Conservation (phyloP, 2,329 filamentous ascomycete species). For the Orbilia blumenaviensis region DNA sequence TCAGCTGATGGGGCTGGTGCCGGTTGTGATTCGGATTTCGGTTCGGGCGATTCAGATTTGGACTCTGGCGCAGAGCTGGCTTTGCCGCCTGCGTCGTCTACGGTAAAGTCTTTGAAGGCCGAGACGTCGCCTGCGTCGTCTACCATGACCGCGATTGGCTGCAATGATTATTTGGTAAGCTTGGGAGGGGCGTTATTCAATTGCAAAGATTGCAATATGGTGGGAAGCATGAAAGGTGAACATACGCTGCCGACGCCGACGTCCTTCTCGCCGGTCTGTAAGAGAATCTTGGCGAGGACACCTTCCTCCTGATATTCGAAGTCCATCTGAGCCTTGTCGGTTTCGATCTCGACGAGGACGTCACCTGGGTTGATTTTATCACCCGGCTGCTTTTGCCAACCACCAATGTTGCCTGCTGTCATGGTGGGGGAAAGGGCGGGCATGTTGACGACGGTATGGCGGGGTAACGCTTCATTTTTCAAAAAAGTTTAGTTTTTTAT, state of each 20-base stretch:
- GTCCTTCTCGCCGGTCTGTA: slow-evolving; percentile 92
- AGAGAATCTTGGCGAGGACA: slow-evolving; percentile 91
- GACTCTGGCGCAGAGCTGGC: slow-evolving; percentile 65
- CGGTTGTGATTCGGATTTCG: slow-evolving; percentile 67
- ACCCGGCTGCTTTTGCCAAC: slow-evolving; percentile 97
- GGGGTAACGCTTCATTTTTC: slow-evolving; percentile 77
- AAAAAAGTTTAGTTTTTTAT: neutral
- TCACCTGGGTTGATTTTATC: slow-evolving; percentile 89
- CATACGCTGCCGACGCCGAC: slow-evolving; percentile 91
- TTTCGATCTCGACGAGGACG: slow-evolving; percentile 97
- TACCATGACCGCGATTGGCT: slow-evolving; percentile 96
- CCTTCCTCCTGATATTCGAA: slow-evolving; percentile 99
- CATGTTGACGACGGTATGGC: slow-evolving; percentile 96
- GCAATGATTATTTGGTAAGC: slow-evolving; percentile 52
- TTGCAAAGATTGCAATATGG: neutral
- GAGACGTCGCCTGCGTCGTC: slow-evolving; percentile 88
- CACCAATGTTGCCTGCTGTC: slow-evolving; percentile 93
- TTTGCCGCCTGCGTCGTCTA: slow-evolving; percentile 85
- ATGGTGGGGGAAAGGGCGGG: slow-evolving; percentile 97
- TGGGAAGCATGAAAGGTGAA: slow-evolving; percentile 57
- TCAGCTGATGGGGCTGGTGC: slow-evolving; percentile 65
- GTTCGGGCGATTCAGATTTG: slow-evolving; percentile 71
- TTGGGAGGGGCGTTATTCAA: neutral
- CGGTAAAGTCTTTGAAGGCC: slow-evolving; percentile 86
- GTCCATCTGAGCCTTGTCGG: slow-evolving; percentile 99